A percentile compares a stretch with the other conserved stretches of the same genome.
phyloP scores from a whole-genome alignment of 371 early-diverging fungal genomes.

The Mortierella sp. region DNA sequence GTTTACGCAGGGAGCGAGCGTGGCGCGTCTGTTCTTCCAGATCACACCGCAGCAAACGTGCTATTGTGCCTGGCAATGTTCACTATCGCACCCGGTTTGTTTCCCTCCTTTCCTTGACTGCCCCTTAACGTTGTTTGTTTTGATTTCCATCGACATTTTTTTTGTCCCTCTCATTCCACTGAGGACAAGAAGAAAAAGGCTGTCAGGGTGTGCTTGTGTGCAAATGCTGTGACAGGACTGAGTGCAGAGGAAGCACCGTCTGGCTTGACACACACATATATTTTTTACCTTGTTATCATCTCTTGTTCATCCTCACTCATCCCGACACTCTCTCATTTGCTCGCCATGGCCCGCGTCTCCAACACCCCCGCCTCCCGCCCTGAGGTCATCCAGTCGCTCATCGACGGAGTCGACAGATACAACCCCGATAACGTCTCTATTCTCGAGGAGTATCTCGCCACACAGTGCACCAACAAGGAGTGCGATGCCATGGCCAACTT shows the following conservation, averaged over 20 bases:
- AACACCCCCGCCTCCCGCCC: constrained; percentile 68
- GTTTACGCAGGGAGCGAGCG: too few relatives aligned
- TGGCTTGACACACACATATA: background rate
- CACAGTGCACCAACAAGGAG: constrained; percentile 82
- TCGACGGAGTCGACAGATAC: constrained; percentile 89
- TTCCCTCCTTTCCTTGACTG: background rate
- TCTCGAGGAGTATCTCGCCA: constrained; percentile 85
- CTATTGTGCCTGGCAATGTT: background rate
- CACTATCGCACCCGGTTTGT: background rate
- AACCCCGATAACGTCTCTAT: constrained; percentile 88
- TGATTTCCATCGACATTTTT: constrained; percentile 23
- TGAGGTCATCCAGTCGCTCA: constrained; percentile 80
- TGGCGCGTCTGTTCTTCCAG: too few relatives aligned
- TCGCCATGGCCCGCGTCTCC: constrained; percentile 54
- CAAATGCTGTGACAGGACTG: background rate
- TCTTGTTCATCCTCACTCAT: constrained; percentile 17
- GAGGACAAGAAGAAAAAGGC: background rate
- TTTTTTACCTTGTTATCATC: constrained; percentile 9
- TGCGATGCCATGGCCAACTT: constrained; percentile 93
- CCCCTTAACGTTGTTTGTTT: constrained; percentile 29
- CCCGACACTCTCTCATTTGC: constrained; percentile 6
- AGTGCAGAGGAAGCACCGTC: background rate
- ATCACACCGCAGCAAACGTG: too few relatives aligned
- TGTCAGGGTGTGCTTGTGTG: too few relatives aligned
- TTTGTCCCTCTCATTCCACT: background rate